These are phyloP conservation scores for Sporothrix euskadiensis DNA, from an alignment of 2,329 filamentous ascomycete genomes.

Conservation along the genomic window DNA sequence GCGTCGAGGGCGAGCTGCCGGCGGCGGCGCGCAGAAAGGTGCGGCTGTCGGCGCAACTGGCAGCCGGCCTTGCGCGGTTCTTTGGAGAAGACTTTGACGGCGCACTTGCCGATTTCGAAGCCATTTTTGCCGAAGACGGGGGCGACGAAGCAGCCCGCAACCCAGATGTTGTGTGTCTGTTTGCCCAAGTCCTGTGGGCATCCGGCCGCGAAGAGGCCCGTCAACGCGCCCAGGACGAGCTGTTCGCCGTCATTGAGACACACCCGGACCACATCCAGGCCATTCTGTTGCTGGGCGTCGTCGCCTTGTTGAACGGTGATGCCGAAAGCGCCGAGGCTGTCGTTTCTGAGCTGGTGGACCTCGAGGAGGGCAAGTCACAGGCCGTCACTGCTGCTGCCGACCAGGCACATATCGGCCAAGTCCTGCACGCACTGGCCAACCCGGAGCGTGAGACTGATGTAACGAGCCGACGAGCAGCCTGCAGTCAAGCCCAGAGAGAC, in stretches of 20 bases:
- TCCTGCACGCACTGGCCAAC: slow-evolving; percentile 72
- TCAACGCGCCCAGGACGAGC: slow-evolving; percentile 71
- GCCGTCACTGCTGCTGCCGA: slow-evolving; percentile 57
- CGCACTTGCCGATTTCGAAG: slow-evolving; percentile 76
- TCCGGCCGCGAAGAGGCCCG: slow-evolving; percentile 74
- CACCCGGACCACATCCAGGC: slow-evolving; percentile 75
- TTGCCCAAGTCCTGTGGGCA: slow-evolving; percentile 92
- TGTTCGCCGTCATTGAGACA: slow-evolving; percentile 77
- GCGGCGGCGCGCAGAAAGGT: slow-evolving; percentile 66
- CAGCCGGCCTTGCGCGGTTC: slow-evolving; percentile 80
- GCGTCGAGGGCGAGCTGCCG: slow-evolving; percentile 63
- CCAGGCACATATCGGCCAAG: slow-evolving; percentile 68
- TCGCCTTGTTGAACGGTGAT: slow-evolving; percentile 80
- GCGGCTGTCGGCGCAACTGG: slow-evolving; percentile 81
- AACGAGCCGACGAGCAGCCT: slow-evolving; percentile 52
- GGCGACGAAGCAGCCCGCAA: slow-evolving; percentile 75
- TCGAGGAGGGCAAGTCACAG: slow-evolving; percentile 58
- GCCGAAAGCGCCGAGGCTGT: slow-evolving; percentile 79
- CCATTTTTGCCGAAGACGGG: slow-evolving; percentile 73
- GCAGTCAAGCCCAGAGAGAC: slow-evolving; percentile 67
- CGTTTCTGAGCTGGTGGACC: slow-evolving; percentile 68
- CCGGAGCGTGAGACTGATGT: slow-evolving; percentile 44
- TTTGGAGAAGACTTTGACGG: slow-evolving; percentile 65
- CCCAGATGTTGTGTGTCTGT: slow-evolving; percentile 80
- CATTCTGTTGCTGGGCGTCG: slow-evolving; percentile 77